phyloP scores from a whole-genome alignment of 805 yeast species.

The Starmerella scarabaei region DNA sequence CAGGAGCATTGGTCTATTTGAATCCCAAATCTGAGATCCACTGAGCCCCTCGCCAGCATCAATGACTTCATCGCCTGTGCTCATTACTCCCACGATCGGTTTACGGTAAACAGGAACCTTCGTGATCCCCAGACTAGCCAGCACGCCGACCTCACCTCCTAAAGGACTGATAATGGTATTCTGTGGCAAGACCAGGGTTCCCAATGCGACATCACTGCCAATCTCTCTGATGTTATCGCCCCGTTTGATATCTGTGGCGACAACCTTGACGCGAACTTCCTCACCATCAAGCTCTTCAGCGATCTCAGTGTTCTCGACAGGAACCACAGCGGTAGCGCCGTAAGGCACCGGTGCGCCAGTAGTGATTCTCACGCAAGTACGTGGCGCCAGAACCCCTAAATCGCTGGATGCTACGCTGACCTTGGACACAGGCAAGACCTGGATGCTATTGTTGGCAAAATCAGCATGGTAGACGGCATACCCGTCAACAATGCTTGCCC shows the following conservation, averaged over 20 bases:
- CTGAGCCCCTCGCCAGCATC: conserved; percentile 24
- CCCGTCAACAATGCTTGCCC: conserved; percentile 48
- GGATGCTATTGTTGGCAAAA: conserved; percentile 29
- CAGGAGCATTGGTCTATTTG: conserved; percentile 38
- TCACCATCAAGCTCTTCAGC: conserved; percentile 32
- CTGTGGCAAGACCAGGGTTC: conserved; percentile 28
- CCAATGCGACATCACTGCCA: conserved; percentile 38
- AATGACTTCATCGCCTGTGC: conserved; percentile 42
- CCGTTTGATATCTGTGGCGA: conserved; percentile 30
- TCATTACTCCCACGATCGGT: conserved; percentile 37
- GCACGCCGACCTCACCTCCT: conserved; percentile 41
- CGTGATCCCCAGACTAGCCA: conserved; percentile 36
- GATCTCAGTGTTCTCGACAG: conserved; percentile 40
- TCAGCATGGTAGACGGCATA: conserved; percentile 38
- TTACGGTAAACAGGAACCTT: conserved; percentile 30
- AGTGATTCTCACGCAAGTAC: conserved; percentile 36
- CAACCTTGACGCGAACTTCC: conserved; percentile 32
- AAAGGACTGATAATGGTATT: conserved; percentile 30
- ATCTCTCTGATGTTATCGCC: conserved; percentile 37
- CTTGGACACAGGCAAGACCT: conserved; percentile 27
- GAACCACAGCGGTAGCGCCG: conserved; percentile 42
- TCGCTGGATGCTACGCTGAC: conserved; percentile 18
- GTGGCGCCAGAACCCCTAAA: conserved; percentile 27
- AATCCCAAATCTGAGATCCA: conserved; percentile 39
- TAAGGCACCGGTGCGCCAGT: conserved; percentile 46